These are phyloP conservation scores for Solanum hybrid DNA, from an alignment of 305 asterid genomes.

Conservation along the genomic window DNA sequence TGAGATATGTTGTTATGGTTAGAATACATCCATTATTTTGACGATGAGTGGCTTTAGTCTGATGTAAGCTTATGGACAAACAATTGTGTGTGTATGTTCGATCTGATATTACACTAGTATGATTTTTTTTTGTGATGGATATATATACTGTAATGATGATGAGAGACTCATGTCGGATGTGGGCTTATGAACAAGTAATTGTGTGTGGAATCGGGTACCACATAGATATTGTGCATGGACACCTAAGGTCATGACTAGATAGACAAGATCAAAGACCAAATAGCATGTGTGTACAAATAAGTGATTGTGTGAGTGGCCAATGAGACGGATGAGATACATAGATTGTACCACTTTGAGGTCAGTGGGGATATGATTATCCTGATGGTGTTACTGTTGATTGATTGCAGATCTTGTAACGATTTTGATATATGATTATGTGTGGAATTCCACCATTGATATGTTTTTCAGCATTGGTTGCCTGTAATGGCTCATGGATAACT, in stretches of 20 bases:
- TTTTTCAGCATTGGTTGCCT: neutral
- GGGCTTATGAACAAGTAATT: neutral
- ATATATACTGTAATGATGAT: neutral
- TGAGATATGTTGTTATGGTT: neutral
- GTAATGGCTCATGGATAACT: neutral
- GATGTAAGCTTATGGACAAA: neutral
- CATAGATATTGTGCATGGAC: neutral
- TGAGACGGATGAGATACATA: neutral
- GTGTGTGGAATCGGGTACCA: neutral
- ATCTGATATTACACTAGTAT: neutral
- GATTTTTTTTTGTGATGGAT: neutral
- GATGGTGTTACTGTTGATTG: neutral
- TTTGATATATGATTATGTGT: neutral
- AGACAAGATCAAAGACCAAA: neutral
- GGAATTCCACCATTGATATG: neutral
- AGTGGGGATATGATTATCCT: neutral
- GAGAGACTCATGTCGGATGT: neutral
- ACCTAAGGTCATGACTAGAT: neutral
- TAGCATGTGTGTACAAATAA: neutral
- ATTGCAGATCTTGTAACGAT: neutral
- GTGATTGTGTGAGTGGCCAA: neutral
- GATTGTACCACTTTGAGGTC: neutral
- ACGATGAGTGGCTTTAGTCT: neutral
- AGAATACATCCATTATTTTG: neutral
- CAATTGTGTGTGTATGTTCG: neutral